phyloP scores from a whole-genome alignment of 2,329 filamentous ascomycete genomes.

The Xylariaceae sp. region DNA sequence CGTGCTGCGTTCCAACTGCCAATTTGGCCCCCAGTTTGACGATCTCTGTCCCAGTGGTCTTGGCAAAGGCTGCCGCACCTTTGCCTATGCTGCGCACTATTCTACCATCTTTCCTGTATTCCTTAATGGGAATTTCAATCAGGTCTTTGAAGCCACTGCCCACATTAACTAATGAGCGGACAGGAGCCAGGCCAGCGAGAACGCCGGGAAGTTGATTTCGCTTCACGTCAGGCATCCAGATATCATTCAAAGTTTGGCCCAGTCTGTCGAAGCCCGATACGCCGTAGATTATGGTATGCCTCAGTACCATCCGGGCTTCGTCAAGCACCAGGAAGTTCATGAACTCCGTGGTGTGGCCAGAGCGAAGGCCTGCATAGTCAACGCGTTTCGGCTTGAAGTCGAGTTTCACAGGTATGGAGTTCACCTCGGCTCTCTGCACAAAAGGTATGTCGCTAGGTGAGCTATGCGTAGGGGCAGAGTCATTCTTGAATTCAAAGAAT shows the following conservation, averaged over 20 bases:
- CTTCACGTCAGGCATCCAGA: conserved; percentile 94
- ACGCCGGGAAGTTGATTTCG: conserved; percentile 84
- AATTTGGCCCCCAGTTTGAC: conserved; percentile 91
- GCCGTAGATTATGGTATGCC: conserved; percentile 89
- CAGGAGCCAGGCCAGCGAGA: conserved; percentile 80
- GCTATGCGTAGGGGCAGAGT: conserved; percentile 49
- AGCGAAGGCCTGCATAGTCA: conserved; percentile 87
- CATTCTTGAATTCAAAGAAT: conserved; percentile 97
- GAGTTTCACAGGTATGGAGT: conserved; percentile 73
- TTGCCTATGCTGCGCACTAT: conserved; percentile 90
- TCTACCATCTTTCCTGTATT: conserved; percentile 91
- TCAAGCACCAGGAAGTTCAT: conserved; percentile 98
- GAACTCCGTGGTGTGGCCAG: conserved; percentile 92
- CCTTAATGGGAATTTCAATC: conserved; percentile 81
- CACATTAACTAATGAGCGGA: conserved; percentile 88
- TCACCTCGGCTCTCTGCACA: conserved; percentile 83
- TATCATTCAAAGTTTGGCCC: conserved; percentile 85
- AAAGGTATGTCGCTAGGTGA: conserved; percentile 74
- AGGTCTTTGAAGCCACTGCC: conserved; percentile 82
- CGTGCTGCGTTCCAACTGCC: conserved; percentile 90
- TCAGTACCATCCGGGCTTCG: conserved; percentile 77
- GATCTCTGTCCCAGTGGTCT: conserved; percentile 90
- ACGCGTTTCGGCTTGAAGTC: conserved; percentile 99
- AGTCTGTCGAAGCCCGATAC: conserved; percentile 86
- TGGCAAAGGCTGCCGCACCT: conserved; percentile 83